Conservation (phyloP, 352 stramenopile genomes). For the Peronospora farinosa region DNA sequence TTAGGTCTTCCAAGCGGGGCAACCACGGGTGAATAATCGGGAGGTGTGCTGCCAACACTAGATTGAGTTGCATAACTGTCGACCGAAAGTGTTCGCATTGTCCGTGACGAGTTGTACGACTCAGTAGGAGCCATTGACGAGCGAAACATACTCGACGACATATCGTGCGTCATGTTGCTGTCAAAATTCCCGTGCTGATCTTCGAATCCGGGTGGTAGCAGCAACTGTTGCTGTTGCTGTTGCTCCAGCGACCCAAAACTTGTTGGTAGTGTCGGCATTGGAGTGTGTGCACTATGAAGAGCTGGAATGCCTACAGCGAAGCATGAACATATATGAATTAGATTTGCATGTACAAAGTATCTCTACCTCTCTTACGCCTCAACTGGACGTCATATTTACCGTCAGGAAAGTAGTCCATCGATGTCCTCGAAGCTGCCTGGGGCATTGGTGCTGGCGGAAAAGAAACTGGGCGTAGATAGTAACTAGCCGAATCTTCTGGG, state of each 20-base stretch:
- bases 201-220: constrained; percentile 6
- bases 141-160: constrained; percentile 5
- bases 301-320: constrained; percentile 16
- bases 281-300: constrained; percentile 10
- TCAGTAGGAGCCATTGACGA: constrained; percentile 1
- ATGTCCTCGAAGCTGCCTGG: not conserved
- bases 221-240: constrained; percentile 8
- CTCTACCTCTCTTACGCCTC: not conserved
- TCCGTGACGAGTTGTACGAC: not conserved
- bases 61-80: constrained; percentile 2
- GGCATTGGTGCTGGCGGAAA: constrained; percentile 1
- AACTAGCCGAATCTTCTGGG: constrained; percentile 4
- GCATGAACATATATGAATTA: not conserved
- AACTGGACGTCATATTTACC: constrained; percentile 5
- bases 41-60: constrained; percentile 2
- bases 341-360: not conserved
- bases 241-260: constrained; percentile 19
- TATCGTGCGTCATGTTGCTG: not conserved
- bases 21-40: not conserved
- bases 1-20: constrained; percentile 8
- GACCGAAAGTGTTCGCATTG: constrained; percentile 5
- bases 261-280: constrained; percentile 18
- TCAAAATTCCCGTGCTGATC: constrained; percentile 9
- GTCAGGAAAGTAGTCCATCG: constrained; percentile 23
- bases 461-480: constrained; percentile 11